A percentile compares a stretch with the other conserved stretches of the same genome.
These are phyloP conservation scores for Lavandula angustifolia DNA, from an alignment of 257 asterid genomes.

Conservation along the genomic window DNA sequence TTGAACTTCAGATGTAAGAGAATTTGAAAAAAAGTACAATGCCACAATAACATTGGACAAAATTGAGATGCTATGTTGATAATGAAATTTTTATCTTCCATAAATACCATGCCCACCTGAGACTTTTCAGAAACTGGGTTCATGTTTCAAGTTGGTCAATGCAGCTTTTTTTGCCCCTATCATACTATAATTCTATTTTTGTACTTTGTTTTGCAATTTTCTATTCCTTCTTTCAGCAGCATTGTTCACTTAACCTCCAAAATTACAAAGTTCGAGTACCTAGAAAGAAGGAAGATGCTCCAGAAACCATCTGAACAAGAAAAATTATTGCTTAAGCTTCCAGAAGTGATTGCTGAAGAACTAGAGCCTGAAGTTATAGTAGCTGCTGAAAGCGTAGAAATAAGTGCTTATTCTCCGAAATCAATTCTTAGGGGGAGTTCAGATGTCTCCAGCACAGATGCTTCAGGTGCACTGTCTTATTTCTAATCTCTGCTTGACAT, in stretches of 20 bases:
- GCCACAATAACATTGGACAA: too few species aligned
- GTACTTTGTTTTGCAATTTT: slow-evolving; percentile 2
- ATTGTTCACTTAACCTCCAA: slow-evolving; percentile 54
- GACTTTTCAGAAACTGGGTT: too few species aligned
- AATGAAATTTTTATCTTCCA: too few species aligned
- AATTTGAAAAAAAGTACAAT: not conserved
- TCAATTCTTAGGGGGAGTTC: slow-evolving; percentile 45
- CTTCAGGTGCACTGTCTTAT: slow-evolving; percentile 52
- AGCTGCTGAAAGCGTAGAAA: slow-evolving; percentile 42
- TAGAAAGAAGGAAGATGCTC: slow-evolving; percentile 66
- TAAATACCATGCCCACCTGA: too few species aligned
- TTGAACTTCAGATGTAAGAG: slow-evolving; percentile 3
- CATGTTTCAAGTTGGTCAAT: not conserved
- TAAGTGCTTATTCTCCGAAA: slow-evolving; percentile 47
- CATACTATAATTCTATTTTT: slow-evolving; percentile 14
- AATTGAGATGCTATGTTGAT: too few species aligned
- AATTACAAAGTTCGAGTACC: slow-evolving; percentile 55
- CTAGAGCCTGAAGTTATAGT: slow-evolving; percentile 45
- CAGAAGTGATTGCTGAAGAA: slow-evolving; percentile 79
- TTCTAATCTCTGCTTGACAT: slow-evolving; percentile 19
- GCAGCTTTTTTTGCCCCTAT: not conserved
- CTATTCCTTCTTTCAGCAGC: slow-evolving; percentile 22
- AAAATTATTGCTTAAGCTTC: slow-evolving; percentile 52
- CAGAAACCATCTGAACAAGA: slow-evolving; percentile 70
- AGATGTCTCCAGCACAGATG: slow-evolving; percentile 50